Percentiles rank a stretch among this genome's conserved stretches.
phyloP scores from a whole-genome alignment of 106 monocot genomes.

The Allium cepa region DNA sequence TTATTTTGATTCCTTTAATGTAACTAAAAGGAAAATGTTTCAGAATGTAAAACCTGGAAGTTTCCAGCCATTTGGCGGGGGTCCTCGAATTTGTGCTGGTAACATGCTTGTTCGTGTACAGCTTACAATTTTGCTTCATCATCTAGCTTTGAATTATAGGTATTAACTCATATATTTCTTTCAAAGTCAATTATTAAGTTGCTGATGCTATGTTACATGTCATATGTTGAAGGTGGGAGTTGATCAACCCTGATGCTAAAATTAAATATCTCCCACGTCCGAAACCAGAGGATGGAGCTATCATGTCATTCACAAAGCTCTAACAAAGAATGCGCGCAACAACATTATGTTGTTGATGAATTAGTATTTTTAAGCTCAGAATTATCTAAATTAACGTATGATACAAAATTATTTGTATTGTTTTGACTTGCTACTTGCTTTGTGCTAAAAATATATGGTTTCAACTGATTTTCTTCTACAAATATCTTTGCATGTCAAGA shows the following conservation, averaged over 20 bases:
- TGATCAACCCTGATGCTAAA: slow-evolving; percentile 5
- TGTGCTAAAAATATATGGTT: too few species aligned
- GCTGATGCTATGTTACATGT: neutral
- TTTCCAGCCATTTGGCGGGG: slow-evolving; percentile 10
- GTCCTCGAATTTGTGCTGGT: slow-evolving; percentile 11
- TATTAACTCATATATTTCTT: neutral
- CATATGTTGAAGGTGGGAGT: neutral
- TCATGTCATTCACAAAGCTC: neutral
- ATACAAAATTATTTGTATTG: too few species aligned
- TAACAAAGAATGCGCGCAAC: neutral
- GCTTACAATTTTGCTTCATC: slow-evolving; percentile 15
- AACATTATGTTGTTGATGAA: too few species aligned
- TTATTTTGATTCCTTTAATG: too few species aligned
- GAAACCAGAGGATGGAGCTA: slow-evolving; percentile 3
- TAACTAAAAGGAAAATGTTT: neutral
- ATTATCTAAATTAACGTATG: too few species aligned
- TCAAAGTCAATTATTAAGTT: neutral
- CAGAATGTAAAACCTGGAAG: slow-evolving; percentile 15
- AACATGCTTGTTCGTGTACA: slow-evolving; percentile 16
- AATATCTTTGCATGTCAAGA: too few species aligned
- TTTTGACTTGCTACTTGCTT: too few species aligned
- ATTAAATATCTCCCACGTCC: slow-evolving; percentile 4
- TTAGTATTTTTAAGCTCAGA: too few species aligned
- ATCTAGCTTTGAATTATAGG: slow-evolving; percentile 17
- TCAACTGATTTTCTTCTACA: too few species aligned